Conservation (phyloP, 257 asterid species). For the Petunia axillaris region DNA sequence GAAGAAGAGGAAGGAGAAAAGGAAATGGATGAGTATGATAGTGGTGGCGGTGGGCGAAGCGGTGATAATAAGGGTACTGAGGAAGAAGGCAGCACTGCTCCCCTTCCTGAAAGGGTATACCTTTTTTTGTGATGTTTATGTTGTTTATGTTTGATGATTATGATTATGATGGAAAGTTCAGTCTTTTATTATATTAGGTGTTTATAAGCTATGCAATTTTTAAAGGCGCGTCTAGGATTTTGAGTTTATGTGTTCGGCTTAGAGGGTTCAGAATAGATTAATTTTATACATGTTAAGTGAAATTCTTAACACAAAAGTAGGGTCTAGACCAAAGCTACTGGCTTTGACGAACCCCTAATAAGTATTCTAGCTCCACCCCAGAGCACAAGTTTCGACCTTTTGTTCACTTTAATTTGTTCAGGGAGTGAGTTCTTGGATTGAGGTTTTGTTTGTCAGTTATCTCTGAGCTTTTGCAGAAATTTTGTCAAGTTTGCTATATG, state of each 20-base stretch:
- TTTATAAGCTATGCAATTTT: neutral
- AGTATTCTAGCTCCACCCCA: too few relatives aligned
- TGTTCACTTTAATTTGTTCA: neutral
- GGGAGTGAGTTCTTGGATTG: neutral
- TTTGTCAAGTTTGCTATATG: too few relatives aligned
- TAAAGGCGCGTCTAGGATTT: too few relatives aligned
- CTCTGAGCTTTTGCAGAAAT: neutral
- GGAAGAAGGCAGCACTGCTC: constrained; percentile 78
- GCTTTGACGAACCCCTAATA: too few relatives aligned
- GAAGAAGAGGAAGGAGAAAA: constrained; percentile 33
- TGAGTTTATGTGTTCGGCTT: too few relatives aligned
- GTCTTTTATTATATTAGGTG: neutral
- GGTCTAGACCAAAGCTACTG: too few relatives aligned
- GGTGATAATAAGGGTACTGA: constrained; percentile 66
- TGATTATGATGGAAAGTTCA: neutral
- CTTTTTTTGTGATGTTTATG: neutral
- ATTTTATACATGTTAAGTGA: too few relatives aligned
- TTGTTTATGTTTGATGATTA: neutral
- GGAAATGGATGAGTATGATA: constrained; percentile 42
- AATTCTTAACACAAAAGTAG: too few relatives aligned
- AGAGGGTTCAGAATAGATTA: too few relatives aligned
- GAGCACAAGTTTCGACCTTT: neutral
- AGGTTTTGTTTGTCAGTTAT: neutral
- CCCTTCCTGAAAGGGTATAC: constrained; percentile 77
- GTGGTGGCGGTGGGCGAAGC: constrained; percentile 54